These are phyloP conservation scores for Alternaria sp. DNA, from an alignment of 2,329 filamentous ascomycete genomes.

Conservation along the genomic window DNA sequence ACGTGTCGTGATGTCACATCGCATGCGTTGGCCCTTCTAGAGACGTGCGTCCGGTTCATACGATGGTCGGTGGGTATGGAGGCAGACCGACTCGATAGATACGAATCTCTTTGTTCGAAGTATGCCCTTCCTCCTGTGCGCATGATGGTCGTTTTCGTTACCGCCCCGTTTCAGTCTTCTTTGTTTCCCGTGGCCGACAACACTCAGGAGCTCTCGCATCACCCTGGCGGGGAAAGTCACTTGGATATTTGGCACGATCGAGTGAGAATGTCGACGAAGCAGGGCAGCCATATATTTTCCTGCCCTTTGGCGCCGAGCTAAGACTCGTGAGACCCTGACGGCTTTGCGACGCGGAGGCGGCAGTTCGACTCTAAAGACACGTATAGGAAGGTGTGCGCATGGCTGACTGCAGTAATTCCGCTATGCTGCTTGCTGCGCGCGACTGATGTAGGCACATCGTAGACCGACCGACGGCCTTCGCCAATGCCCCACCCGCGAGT, in stretches of 20 bases:
- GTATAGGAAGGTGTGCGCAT: background rate
- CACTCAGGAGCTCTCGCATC: background rate
- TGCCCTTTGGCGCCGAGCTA: background rate
- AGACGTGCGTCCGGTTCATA: background rate
- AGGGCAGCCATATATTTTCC: background rate
- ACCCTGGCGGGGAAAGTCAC: background rate
- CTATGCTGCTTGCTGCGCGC: background rate
- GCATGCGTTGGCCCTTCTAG: background rate
- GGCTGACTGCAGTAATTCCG: background rate
- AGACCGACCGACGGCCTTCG: background rate
- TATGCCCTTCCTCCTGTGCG: background rate
- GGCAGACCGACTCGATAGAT: background rate
- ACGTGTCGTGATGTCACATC: background rate
- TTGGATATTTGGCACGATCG: background rate
- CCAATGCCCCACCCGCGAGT: background rate
- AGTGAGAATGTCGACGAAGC: background rate
- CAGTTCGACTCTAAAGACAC: background rate
- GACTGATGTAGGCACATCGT: background rate
- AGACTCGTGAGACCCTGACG: background rate
- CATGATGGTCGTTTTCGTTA: background rate
- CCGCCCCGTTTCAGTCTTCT: background rate
- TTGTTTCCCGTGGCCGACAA: background rate
- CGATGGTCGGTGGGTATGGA: background rate
- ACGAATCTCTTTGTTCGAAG: background rate
- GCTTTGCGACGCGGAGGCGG: background rate